Conservation (phyloP, 768 basidiomycete genomes). For the Lactifluus echinatus region DNA sequence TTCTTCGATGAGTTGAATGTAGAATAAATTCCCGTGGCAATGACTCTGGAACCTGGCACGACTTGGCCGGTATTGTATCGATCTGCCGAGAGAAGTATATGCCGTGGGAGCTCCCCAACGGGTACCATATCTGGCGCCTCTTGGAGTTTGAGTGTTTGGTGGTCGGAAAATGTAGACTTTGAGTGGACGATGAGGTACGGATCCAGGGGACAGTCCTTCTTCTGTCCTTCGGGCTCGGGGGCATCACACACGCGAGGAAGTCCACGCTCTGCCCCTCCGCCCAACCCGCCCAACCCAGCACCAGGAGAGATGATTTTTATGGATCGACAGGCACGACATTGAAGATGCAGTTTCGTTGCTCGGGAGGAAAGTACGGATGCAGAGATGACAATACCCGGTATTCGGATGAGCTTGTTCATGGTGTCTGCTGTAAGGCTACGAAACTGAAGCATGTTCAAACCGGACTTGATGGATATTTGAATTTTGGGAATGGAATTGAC, state of each 20-base stretch:
- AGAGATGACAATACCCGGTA: slow-evolving; percentile 97
- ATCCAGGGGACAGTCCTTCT: slow-evolving; percentile 92
- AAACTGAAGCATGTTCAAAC: slow-evolving; percentile 88
- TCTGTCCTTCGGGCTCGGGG: slow-evolving; percentile 66
- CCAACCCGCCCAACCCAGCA: slow-evolving; percentile 78
- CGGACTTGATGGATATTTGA: slow-evolving; percentile 84
- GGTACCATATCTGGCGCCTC: slow-evolving; percentile 99
- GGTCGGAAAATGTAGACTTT: slow-evolving; percentile 90
- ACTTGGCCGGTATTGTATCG: slow-evolving; percentile 87
- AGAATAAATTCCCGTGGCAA: slow-evolving; percentile 94
- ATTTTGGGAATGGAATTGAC: slow-evolving; percentile 52
- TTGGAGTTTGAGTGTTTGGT: slow-evolving; percentile 93
- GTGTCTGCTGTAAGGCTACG: slow-evolving; percentile 89
- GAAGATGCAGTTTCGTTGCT: slow-evolving; percentile 84
- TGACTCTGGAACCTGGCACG: slow-evolving; percentile 90
- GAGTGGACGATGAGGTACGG: slow-evolving; percentile 95
- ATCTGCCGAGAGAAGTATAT: slow-evolving; percentile 89
- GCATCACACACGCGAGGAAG: slow-evolving; percentile 86
- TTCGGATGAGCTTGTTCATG: slow-evolving; percentile 91
- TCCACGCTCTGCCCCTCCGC: slow-evolving; percentile 74
- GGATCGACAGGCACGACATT: slow-evolving; percentile 85
- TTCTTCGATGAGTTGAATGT: slow-evolving; percentile 88
- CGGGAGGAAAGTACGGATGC: slow-evolving; percentile 90
- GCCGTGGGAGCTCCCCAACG: slow-evolving; percentile 93
- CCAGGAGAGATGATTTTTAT: slow-evolving; percentile 70